Percentiles rank a stretch among this genome's conserved stretches.
Evolutionary conservation across 371 early-diverging fungal species (phyloP).

Genomic region (Apophysomyces trapeziformis): DNA sequence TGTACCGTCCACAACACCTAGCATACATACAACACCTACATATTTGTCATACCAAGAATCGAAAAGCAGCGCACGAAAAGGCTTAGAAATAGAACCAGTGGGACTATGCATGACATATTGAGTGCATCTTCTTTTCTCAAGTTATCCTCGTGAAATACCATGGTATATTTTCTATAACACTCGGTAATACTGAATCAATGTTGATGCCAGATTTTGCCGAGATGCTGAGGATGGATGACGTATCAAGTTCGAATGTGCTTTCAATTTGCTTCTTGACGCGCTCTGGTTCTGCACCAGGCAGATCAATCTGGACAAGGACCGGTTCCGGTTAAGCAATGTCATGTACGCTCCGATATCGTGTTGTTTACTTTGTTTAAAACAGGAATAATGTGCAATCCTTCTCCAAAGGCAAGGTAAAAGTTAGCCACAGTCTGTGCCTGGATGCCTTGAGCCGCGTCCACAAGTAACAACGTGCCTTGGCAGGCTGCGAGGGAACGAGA

Average conservation of each 20-base stretch:
- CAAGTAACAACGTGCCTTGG: conserved; percentile 89
- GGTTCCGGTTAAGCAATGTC: background rate
- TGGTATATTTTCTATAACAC: conserved; percentile 82
- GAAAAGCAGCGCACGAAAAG: conserved; percentile 88
- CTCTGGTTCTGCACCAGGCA: conserved; percentile 89
- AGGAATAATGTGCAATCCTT: conserved; percentile 87
- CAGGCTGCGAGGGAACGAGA: conserved; percentile 89
- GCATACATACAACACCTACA: conserved; percentile 92
- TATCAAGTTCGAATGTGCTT: conserved; percentile 85
- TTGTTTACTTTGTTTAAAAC: conserved; percentile 85
- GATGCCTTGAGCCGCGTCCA: conserved; percentile 91
- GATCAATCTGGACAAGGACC: conserved; percentile 66
- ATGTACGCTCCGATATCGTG: background rate
- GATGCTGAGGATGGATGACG: conserved; percentile 62
- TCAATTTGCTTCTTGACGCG: conserved; percentile 80
- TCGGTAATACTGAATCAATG: conserved; percentile 74
- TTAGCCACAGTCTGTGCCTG: conserved; percentile 97
- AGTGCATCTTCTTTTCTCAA: background rate
- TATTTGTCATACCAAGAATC: conserved; percentile 98
- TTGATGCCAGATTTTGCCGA: conserved; percentile 92
- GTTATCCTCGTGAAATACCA: conserved; percentile 40
- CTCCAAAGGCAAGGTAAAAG: conserved; percentile 91
- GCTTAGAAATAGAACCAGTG: conserved; percentile 58
- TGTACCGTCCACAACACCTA: conserved; percentile 87
- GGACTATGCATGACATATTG: conserved; percentile 41